phyloP scores from a whole-genome alignment of 371 early-diverging fungal genomes.

The Rhizopus delemar region DNA sequence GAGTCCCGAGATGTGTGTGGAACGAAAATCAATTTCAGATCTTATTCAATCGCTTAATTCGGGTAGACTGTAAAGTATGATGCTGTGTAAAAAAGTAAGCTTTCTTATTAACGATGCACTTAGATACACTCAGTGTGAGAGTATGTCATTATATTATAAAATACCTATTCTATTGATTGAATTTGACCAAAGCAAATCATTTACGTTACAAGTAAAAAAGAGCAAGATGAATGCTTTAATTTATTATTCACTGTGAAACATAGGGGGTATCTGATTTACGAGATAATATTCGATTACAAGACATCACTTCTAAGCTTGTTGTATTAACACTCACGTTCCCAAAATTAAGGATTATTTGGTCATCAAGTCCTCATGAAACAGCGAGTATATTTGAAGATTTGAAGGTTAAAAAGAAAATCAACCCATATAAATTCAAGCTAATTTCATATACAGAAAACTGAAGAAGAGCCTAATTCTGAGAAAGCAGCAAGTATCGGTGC shows the following conservation, averaged over 20 bases:
- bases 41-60: slow-evolving; percentile 80
- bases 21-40: slow-evolving; percentile 93
- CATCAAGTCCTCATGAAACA: slow-evolving; percentile 81
- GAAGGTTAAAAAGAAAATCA: slow-evolving; percentile 59
- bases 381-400: slow-evolving; percentile 88
- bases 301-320: slow-evolving; percentile 75
- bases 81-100: background rate
- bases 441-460: slow-evolving; percentile 55
- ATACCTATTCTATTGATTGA: slow-evolving; percentile 90
- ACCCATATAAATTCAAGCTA: background rate
- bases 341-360: slow-evolving; percentile 87
- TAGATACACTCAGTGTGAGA: slow-evolving; percentile 86
- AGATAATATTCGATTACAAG: slow-evolving; percentile 56
- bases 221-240: background rate
- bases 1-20: slow-evolving; percentile 86
- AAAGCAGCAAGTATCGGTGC: slow-evolving; percentile 73
- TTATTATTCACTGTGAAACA: slow-evolving; percentile 1
- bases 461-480: slow-evolving; percentile 73
- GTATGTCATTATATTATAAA: slow-evolving; percentile 85
- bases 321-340: slow-evolving; percentile 86
- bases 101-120: background rate
- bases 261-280: slow-evolving; percentile 56
- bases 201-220: slow-evolving; percentile 21
- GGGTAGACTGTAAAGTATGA: slow-evolving; percentile 74
- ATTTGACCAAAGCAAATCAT: slow-evolving; percentile 82